Conservation (phyloP, 2,329 filamentous ascomycete species). For the Penicillium sp. region DNA sequence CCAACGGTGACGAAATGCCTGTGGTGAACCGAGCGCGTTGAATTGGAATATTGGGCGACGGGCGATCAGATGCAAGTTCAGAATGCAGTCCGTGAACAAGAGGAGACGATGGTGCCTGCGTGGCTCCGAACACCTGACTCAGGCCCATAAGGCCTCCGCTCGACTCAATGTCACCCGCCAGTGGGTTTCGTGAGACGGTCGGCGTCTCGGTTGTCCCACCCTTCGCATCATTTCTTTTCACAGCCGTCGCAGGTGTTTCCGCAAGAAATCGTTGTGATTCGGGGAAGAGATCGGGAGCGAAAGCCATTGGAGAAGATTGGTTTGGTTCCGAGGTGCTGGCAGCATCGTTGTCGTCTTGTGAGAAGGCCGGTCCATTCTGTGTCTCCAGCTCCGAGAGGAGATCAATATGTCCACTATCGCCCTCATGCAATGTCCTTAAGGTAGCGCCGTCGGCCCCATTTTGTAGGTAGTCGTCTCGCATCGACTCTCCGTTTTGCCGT, state of each 20-base stretch:
- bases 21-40: conserved; percentile 38
- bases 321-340: conserved; percentile 33
- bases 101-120: conserved; percentile 51
- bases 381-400: conserved; percentile 41
- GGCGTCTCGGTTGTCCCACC: conserved; percentile 39
- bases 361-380: conserved; percentile 21
- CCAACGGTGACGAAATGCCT: conserved; percentile 41
- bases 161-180: conserved; percentile 37
- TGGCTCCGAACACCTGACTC: conserved; percentile 52
- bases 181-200: conserved; percentile 44
- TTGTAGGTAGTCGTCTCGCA: conserved; percentile 24
- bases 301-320: conserved; percentile 40
- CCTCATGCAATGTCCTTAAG: conserved; percentile 41
- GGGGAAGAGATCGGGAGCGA: conserved; percentile 44
- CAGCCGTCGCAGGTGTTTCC: conserved; percentile 43
- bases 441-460: conserved; percentile 35
- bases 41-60: conserved; percentile 51
- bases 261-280: conserved; percentile 50
- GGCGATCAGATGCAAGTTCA: conserved; percentile 48
- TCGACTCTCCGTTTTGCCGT: conserved; percentile 35
- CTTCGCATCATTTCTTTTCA: conserved; percentile 35
- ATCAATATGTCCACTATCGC: conserved; percentile 47
- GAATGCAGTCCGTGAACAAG: conserved; percentile 37
- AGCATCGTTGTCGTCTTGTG: conserved; percentile 55
- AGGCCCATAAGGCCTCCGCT: conserved; percentile 46